Evolutionary conservation across 2,329 filamentous ascomycete genomes (phyloP).

Genomic region (Monilinia aucupariae): DNA sequence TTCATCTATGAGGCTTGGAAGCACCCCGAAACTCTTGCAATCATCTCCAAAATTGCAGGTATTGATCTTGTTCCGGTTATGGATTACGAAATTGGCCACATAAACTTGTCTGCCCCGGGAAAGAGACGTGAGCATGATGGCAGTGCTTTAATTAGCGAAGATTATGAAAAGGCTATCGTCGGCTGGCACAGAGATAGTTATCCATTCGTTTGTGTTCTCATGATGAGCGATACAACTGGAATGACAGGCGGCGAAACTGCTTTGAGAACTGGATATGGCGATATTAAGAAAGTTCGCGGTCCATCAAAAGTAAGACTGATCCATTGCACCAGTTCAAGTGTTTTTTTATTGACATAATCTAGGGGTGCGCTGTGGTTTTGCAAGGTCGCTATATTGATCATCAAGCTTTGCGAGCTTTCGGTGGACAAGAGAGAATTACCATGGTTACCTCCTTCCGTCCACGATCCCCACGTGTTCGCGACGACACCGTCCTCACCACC

Average conservation of each 20-base stretch:
- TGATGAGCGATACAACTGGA: constrained; percentile 44
- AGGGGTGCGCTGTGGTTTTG: constrained; percentile 41
- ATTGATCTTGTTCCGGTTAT: constrained; percentile 52
- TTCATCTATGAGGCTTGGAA: constrained; percentile 61
- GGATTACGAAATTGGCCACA: constrained; percentile 54
- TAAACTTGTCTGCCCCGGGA: constrained; percentile 47
- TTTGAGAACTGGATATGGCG: constrained; percentile 48
- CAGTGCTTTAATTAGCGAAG: constrained; percentile 29
- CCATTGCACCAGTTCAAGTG: background rate
- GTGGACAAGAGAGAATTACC: constrained; percentile 42
- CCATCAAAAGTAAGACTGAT: constrained; percentile 38
- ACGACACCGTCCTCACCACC: constrained; percentile 39
- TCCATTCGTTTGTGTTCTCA: constrained; percentile 48
- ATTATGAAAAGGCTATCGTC: constrained; percentile 37
- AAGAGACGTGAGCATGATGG: constrained; percentile 27
- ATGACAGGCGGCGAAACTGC: constrained; percentile 55
- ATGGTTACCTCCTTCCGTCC: constrained; percentile 44
- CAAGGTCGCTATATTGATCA: constrained; percentile 45
- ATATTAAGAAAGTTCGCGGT: constrained; percentile 42
- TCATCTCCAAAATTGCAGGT: constrained; percentile 52
- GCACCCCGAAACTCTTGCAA: constrained; percentile 47
- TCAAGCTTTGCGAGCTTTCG: constrained; percentile 39
- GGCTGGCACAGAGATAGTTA: constrained; percentile 48
- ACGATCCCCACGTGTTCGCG: constrained; percentile 37
- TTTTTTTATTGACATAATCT: constrained; percentile 15